Percentiles rank a stretch among this genome's conserved stretches.
Evolutionary conservation across 2,329 filamentous ascomycete species (phyloP).

Genomic region (Aureobasidium sp.): DNA sequence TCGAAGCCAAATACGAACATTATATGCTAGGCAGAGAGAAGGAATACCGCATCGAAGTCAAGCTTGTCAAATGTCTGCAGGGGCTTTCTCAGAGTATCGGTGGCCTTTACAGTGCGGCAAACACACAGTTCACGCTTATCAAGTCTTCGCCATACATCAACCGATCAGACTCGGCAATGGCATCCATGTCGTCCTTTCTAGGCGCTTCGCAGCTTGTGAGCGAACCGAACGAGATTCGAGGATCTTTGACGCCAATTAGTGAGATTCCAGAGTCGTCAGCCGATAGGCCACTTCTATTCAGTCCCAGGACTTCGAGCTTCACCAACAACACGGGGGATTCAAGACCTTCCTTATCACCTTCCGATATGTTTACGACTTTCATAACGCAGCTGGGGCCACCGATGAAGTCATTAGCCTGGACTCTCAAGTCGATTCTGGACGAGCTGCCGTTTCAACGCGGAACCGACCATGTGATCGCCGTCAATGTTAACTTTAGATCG

Average conservation of each 20-base stretch:
- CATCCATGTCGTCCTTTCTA: constrained; percentile 7
- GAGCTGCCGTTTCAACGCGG: constrained; percentile 69
- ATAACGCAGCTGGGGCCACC: constrained; percentile 83
- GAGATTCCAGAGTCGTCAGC: constrained; percentile 5
- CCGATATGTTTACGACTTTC: constrained; percentile 86
- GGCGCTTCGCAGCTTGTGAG: not conserved
- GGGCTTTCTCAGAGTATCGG: constrained; percentile 80
- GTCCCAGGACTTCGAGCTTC: not conserved
- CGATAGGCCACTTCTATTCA: not conserved
- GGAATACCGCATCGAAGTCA: constrained; percentile 69
- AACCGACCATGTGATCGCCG: constrained; percentile 57
- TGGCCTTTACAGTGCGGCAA: constrained; percentile 78
- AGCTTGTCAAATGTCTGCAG: constrained; percentile 75
- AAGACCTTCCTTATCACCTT: constrained; percentile 35
- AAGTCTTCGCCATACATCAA: constrained; percentile 44
- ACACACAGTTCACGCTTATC: constrained; percentile 78
- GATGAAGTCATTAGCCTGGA: constrained; percentile 92
- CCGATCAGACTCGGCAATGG: not conserved
- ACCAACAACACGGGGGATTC: not conserved
- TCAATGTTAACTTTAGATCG: constrained; percentile 70
- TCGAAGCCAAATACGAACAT: constrained; percentile 84
- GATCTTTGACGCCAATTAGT: constrained; percentile 11
- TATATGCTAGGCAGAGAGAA: constrained; percentile 71
- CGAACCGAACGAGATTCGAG: not conserved
- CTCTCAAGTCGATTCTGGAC: constrained; percentile 76